These are phyloP conservation scores for Fusarium transvaalense DNA, from an alignment of 2,329 filamentous ascomycete genomes.

Conservation along the genomic window DNA sequence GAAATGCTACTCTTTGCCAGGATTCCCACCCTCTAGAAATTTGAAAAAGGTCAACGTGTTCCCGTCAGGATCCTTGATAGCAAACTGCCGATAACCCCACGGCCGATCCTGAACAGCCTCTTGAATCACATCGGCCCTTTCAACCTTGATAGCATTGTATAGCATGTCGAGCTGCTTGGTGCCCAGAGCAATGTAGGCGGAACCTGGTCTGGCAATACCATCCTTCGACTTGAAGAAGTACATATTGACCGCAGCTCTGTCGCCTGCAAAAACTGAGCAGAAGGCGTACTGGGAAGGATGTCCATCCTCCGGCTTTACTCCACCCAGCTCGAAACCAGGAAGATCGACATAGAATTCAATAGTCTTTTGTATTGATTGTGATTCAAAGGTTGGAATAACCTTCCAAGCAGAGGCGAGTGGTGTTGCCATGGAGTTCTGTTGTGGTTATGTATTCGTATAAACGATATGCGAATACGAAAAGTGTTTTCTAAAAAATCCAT, in stretches of 20 bases:
- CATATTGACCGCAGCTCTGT: constrained; percentile 36
- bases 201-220: constrained; percentile 14
- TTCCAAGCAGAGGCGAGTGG: constrained; percentile 35
- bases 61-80: constrained; percentile 30
- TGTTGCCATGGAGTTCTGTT: constrained; percentile 9
- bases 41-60: constrained; percentile 39
- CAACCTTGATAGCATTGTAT: constrained; percentile 20
- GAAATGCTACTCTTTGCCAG: constrained; percentile 15
- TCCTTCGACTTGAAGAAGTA: constrained; percentile 35
- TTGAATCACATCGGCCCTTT: constrained; percentile 16
- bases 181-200: constrained; percentile 29
- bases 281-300: constrained; percentile 26
- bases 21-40: constrained; percentile 33
- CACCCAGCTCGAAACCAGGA: constrained; percentile 25
- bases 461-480: constrained; percentile 35
- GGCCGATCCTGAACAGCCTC: constrained; percentile 28
- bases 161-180: constrained; percentile 28
- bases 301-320: constrained; percentile 25
- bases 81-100: constrained; percentile 37
- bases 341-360: constrained; percentile 24
- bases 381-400: constrained; percentile 35
- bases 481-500: background rate
- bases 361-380: constrained; percentile 27
- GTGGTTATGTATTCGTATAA: constrained; percentile 30
- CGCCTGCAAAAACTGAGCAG: constrained; percentile 27